Conservation (phyloP, 805 yeast species). For the Metschnikowia picachoensis region DNA sequence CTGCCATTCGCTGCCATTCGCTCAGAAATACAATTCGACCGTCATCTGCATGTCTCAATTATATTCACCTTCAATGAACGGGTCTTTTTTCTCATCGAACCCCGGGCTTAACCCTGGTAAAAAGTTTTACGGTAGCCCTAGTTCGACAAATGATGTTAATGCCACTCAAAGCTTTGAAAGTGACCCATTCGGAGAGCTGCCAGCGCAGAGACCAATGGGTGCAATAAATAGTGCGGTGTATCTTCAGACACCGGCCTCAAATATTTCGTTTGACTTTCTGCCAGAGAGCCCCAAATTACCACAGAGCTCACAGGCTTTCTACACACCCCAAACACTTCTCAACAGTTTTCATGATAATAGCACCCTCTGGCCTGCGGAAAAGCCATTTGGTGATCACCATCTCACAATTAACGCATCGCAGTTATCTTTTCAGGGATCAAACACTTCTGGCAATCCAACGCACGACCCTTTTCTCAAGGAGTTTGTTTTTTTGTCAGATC, state of each 20-base stretch:
- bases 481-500: background rate
- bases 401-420: background rate
- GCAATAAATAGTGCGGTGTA: background rate
- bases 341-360: background rate
- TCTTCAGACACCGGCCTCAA: background rate
- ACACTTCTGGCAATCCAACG: too few species aligned
- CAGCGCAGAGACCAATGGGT: background rate
- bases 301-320: background rate
- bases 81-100: constrained; percentile 2
- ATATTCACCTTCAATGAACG: constrained; percentile 1
- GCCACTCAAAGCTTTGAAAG: background rate
- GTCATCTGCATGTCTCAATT: background rate
- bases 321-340: background rate
- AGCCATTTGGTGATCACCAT: too few species aligned
- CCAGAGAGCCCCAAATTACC: constrained; percentile 1
- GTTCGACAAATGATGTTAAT: background rate
- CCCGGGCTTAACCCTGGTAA: background rate
- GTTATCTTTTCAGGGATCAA: constrained; percentile 3
- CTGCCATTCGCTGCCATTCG: too few species aligned
- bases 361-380: background rate
- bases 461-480: too few species aligned
- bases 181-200: background rate
- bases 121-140: background rate
- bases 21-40: too few species aligned
- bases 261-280: background rate